Conservation (phyloP, 1,284 basidiomycete species). For the Fomes fomentarius region DNA sequence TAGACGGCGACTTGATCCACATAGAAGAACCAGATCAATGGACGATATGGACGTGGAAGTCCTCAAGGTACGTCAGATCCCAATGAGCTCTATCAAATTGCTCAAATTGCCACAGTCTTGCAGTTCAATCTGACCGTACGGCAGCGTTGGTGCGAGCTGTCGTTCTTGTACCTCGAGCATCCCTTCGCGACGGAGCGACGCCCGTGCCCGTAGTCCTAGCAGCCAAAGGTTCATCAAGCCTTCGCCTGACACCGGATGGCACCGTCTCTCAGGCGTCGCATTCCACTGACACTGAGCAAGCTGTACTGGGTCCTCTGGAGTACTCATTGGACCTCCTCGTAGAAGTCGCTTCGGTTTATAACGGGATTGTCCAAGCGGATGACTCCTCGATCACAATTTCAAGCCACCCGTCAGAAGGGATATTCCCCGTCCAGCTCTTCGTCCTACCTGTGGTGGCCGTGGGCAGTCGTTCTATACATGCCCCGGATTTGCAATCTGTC, state of each 20-base stretch:
- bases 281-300: conserved; percentile 2
- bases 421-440: conserved; percentile 14
- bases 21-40: conserved; percentile 26
- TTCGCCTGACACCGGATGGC: conserved; percentile 16
- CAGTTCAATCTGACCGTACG: conserved; percentile 13
- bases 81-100: not conserved
- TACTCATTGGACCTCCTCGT: conserved; percentile 13
- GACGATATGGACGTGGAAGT: conserved; percentile 27
- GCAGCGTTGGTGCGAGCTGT: conserved; percentile 9
- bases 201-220: conserved; percentile 17
- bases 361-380: conserved; percentile 7
- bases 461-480: not conserved
- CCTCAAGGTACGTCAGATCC: conserved; percentile 26
- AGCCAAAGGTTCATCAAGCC: conserved; percentile 11
- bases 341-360: conserved; percentile 6
- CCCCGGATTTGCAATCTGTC: not conserved
- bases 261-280: conserved; percentile 14
- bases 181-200: conserved; percentile 11
- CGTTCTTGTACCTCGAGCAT: conserved; percentile 18
- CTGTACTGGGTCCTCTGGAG: conserved; percentile 11
- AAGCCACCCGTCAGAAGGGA: not conserved
- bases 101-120: conserved; percentile 18
- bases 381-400: conserved; percentile 7
- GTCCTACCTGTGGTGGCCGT: conserved; percentile 10
- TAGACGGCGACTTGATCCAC: conserved; percentile 17